Percentiles rank a stretch among this genome's conserved stretches.
Evolutionary conservation across 148 eudicot species (phyloP).

Genomic region (Vaccinium darrowii): DNA sequence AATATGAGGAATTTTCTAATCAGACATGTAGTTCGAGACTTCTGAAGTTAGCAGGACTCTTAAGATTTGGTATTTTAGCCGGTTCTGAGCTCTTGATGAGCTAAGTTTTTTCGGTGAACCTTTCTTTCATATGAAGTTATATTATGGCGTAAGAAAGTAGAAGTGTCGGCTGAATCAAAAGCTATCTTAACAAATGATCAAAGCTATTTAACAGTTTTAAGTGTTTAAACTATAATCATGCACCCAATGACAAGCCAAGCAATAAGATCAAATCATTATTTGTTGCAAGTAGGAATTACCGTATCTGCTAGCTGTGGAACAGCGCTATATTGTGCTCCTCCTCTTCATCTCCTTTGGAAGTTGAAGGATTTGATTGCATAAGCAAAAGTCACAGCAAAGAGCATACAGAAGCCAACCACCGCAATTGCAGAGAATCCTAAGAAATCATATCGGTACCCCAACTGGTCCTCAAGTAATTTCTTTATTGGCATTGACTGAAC

Average conservation of each 20-base stretch:
- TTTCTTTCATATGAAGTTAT: not conserved
- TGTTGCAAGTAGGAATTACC: constrained; percentile 15
- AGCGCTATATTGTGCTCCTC: not conserved
- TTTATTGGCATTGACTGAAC: constrained; percentile 31
- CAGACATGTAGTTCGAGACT: too few species aligned
- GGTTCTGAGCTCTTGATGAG: not conserved
- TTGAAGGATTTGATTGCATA: constrained; percentile 83
- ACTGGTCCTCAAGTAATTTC: constrained; percentile 49
- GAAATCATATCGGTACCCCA: constrained; percentile 79
- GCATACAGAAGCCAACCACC: constrained; percentile 61
- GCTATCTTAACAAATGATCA: not conserved
- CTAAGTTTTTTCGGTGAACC: not conserved
- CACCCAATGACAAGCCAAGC: not conserved
- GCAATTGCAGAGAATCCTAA: constrained; percentile 55
- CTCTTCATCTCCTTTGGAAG: constrained; percentile 80
- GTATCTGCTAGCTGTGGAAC: not conserved
- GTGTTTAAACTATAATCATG: not conserved
- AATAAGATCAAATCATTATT: not conserved
- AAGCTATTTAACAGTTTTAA: not conserved
- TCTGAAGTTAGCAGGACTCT: not conserved
- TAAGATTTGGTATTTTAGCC: not conserved
- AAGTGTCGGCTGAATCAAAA: not conserved
- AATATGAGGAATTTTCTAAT: too few species aligned
- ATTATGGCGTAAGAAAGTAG: not conserved
- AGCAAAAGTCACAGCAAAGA: constrained; percentile 81